Evolutionary conservation across 305 asterid species (phyloP), one percentile per base, ranked within the genome.

Genomic region (Stenogyne calaminthoides): DNA sequence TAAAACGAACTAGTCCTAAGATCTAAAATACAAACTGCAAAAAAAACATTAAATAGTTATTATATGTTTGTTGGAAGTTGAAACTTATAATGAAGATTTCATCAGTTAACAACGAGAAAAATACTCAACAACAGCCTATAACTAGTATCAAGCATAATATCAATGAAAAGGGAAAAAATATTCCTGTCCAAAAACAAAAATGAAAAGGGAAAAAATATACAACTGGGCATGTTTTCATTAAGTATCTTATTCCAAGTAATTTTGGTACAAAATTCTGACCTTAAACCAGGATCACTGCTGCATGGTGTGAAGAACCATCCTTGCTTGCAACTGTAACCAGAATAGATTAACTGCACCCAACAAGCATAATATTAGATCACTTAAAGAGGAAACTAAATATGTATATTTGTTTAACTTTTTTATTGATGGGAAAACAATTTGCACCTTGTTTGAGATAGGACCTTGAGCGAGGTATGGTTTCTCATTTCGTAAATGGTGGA

Each of bases 231-330:
- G 51, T 61, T 42, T 51, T 63, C 39, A 46, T 20, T 27, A 22
- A 40, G 46, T 11, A 61, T n/a, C 14, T 67, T 63, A 46, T 65
- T 49, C 22, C 36, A 65, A 37, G 16, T 32, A 27, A 49, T 29
- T 19, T 14, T n/a, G 5, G 32, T 63, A 73, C 66, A 66, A 37
- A 80, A 49, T 79, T 56, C 78, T 51, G 54, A 86, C 96, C 96
- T 87, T 77, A 90, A 84, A 71, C 92, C 88, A n/a, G 99, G 99
- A 88, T 89, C 95, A 77, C 96, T 92, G 81, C 86, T 89, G 87
- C 99, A 95, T 72, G 99, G 98, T n/a, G 99, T 88, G 80, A 91
- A 89, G 85, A 95, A 95, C 99, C 99, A 95, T n/a, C 98, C 99
- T 80, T 95, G 97, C 83, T 86, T 92, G 93, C 99, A 95, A 88